Conservation (phyloP, 2,329 filamentous ascomycete species). For the Nakataea oryzae region DNA sequence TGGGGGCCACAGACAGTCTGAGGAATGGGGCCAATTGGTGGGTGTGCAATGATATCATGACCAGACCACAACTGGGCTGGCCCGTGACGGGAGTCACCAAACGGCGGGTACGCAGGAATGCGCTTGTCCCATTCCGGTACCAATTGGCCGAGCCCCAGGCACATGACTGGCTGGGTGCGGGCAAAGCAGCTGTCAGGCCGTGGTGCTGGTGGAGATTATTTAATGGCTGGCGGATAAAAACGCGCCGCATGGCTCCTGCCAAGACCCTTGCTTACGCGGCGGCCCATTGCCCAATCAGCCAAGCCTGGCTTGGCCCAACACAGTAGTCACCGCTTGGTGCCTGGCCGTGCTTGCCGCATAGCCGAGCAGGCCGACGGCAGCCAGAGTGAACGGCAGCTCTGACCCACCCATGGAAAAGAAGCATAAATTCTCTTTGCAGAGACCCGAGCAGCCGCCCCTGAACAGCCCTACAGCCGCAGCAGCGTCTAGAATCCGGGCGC, state of each 20-base stretch:
- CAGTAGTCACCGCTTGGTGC: not conserved
- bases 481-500: not conserved
- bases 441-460: too few relatives aligned
- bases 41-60: not conserved
- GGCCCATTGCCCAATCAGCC: not conserved
- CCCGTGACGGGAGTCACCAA: too few relatives aligned
- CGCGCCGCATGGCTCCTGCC: not conserved
- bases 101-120: not conserved
- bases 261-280: not conserved
- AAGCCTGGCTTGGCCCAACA: not conserved
- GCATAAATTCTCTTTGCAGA: not conserved
- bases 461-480: too few relatives aligned
- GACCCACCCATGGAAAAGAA: not conserved
- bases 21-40: not conserved
- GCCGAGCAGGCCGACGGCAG: too few relatives aligned
- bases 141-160: not conserved
- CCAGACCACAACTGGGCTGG: not conserved
- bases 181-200: not conserved
- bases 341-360: too few relatives aligned
- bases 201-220: not conserved
- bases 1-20: not conserved
- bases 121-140: not conserved
- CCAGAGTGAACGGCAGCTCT: too few relatives aligned
- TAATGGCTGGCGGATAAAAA: not conserved
- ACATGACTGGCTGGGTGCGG: too few relatives aligned